These are phyloP conservation scores for Parmelia sp. DNA, from an alignment of 495 filamentous ascomycete species.

Conservation along the genomic window DNA sequence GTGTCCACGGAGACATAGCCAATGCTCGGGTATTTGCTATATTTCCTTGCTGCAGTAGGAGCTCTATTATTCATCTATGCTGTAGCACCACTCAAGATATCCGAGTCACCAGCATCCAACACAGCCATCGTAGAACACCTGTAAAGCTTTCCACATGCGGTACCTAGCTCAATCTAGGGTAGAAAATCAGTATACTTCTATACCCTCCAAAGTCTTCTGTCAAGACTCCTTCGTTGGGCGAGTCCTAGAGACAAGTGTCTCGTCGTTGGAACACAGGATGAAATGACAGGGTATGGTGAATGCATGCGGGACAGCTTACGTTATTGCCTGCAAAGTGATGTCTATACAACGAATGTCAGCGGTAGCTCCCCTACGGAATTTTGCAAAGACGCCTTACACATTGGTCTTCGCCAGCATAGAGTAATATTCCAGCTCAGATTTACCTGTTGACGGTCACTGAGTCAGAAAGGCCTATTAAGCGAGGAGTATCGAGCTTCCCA, in stretches of 20 bases:
- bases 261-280: conserved; percentile 22
- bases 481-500: background rate
- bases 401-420: conserved; percentile 83
- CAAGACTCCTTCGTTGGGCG: conserved; percentile 73
- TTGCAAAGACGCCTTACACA: background rate
- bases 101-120: conserved; percentile 94
- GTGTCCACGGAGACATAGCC: background rate
- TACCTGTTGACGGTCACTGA: background rate
- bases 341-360: conserved; percentile 52
- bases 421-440: conserved; percentile 44
- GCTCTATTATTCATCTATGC: conserved; percentile 38
- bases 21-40: background rate
- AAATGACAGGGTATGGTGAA: conserved; percentile 4
- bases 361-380: background rate
- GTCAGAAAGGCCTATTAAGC: background rate
- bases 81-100: conserved; percentile 74
- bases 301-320: conserved; percentile 54
- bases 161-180: conserved; percentile 87
- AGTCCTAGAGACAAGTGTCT: conserved; percentile 28
- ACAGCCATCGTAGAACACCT: conserved; percentile 89
- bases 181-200: conserved; percentile 40
- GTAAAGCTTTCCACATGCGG: conserved; percentile 81
- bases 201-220: conserved; percentile 79
- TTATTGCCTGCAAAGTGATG: conserved; percentile 98
- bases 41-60: conserved; percentile 13